Evolutionary conservation across 1,284 basidiomycete species (phyloP).

Genomic region (Ceratobasidium sp.): DNA sequence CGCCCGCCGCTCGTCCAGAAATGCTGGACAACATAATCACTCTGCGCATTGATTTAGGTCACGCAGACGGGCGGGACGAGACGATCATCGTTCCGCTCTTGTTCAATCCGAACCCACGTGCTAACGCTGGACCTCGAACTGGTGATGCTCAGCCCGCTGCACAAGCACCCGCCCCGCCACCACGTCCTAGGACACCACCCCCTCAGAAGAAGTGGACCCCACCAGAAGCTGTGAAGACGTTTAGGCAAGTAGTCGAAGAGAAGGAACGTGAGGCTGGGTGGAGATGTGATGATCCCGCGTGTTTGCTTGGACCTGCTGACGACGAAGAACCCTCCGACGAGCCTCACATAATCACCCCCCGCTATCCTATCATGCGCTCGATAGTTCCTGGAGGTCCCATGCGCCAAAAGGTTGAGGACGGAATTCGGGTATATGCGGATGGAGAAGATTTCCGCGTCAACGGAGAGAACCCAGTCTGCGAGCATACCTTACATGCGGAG

Average conservation of each 20-base stretch:
- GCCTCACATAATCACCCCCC: constrained; percentile 13
- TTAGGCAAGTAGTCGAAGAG: constrained; percentile 40
- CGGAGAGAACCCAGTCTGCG: constrained; percentile 41
- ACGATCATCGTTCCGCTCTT: constrained; percentile 43
- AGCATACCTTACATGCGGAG: constrained; percentile 29
- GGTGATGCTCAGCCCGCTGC: constrained; percentile 8
- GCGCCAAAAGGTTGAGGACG: constrained; percentile 23
- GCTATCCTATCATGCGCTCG: constrained; percentile 37
- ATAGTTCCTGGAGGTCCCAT: not conserved
- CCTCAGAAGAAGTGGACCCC: constrained; percentile 37
- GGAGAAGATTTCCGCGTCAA: constrained; percentile 40
- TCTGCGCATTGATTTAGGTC: constrained; percentile 39
- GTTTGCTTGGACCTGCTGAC: constrained; percentile 36
- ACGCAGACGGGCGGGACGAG: constrained; percentile 36
- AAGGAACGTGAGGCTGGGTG: constrained; percentile 41
- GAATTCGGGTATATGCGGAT: constrained; percentile 37
- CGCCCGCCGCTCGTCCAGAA: not conserved
- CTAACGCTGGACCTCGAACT: not conserved
- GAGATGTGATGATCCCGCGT: constrained; percentile 43
- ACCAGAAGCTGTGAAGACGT: constrained; percentile 36
- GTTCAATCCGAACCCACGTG: constrained; percentile 25
- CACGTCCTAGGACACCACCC: constrained; percentile 11
- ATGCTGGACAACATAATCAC: constrained; percentile 40
- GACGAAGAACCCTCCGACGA: constrained; percentile 32
- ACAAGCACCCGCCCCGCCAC: not conserved